Evolutionary conservation across 164 flowering plant species (phyloP).

Genomic region (Protea cynaroides): DNA sequence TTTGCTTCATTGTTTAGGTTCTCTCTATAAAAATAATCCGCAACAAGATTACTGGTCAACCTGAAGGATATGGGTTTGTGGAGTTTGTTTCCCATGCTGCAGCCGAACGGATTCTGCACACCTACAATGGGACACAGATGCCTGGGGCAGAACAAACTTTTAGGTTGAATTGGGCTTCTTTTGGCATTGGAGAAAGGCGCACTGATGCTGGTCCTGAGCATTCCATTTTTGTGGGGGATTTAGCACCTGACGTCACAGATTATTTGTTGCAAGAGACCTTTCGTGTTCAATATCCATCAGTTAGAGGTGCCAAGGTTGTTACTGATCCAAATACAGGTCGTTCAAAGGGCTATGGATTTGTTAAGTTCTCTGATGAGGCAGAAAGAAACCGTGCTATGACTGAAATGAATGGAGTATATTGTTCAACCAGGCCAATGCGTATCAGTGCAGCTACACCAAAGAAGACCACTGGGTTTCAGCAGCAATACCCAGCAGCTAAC

Average conservation of each 20-base stretch:
- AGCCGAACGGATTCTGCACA: constrained; percentile 80
- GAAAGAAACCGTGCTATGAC: constrained; percentile 94
- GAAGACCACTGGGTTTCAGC: constrained; percentile 61
- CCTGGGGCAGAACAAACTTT: constrained; percentile 90
- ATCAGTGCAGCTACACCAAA: constrained; percentile 97
- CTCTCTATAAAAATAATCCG: constrained; percentile 85
- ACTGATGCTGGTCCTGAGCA: constrained; percentile 90
- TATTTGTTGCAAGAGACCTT: constrained; percentile 92
- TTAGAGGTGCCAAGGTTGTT: constrained; percentile 97
- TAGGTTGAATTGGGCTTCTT: constrained; percentile 96
- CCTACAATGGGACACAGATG: constrained; percentile 82
- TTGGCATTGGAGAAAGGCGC: constrained; percentile 86
- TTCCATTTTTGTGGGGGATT: constrained; percentile 97
- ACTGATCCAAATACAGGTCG: constrained; percentile 92
- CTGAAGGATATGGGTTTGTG: constrained; percentile 96
- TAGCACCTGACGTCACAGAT: constrained; percentile 97
- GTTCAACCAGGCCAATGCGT: constrained; percentile 94
- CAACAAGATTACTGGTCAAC: constrained; percentile 88
- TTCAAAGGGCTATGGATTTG: constrained; percentile 96
- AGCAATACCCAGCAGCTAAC: constrained; percentile 61
- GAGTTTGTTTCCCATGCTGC: constrained; percentile 86
- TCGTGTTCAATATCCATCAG: constrained; percentile 76
- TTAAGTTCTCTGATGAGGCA: constrained; percentile 85
- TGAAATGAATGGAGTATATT: constrained; percentile 93
- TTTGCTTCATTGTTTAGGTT: constrained; percentile 36